Conservation (phyloP, 2,329 filamentous ascomycete species). For the Penicillium sp. region DNA sequence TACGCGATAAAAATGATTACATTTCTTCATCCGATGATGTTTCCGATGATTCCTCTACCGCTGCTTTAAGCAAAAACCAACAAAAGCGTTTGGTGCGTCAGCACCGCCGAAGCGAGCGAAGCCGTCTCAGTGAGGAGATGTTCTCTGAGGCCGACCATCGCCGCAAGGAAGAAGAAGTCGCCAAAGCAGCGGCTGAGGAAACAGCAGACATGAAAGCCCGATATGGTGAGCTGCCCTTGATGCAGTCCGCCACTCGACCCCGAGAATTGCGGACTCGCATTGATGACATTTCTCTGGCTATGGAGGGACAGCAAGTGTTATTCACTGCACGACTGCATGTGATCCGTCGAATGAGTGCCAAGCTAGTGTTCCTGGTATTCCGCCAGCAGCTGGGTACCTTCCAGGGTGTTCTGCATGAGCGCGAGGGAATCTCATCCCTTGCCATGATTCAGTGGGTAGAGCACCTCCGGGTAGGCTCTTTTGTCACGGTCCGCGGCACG, state of each 20-base stretch:
- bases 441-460: constrained; percentile 86
- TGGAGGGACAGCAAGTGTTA: constrained; percentile 59
- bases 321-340: constrained; percentile 76
- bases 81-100: constrained; percentile 45
- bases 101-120: constrained; percentile 40
- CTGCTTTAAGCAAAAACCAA: constrained; percentile 46
- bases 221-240: constrained; percentile 59
- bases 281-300: constrained; percentile 51
- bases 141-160: constrained; percentile 42
- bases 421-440: constrained; percentile 62
- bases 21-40: constrained; percentile 46
- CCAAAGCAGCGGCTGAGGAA: constrained; percentile 53
- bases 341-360: constrained; percentile 75
- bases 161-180: constrained; percentile 45
- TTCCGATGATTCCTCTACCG: constrained; percentile 39
- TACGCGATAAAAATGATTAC: constrained; percentile 41
- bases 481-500: constrained; percentile 73
- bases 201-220: constrained; percentile 58
- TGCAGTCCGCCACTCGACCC: constrained; percentile 56
- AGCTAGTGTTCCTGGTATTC: constrained; percentile 81
- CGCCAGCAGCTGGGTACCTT: constrained; percentile 80
- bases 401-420: constrained; percentile 72
- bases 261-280: constrained; percentile 51
- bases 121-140: constrained; percentile 46
- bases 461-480: constrained; percentile 72